Evolutionary conservation across 2,329 filamentous ascomycete genomes (phyloP).

Genomic region (Cordyceps pruinosa): DNA sequence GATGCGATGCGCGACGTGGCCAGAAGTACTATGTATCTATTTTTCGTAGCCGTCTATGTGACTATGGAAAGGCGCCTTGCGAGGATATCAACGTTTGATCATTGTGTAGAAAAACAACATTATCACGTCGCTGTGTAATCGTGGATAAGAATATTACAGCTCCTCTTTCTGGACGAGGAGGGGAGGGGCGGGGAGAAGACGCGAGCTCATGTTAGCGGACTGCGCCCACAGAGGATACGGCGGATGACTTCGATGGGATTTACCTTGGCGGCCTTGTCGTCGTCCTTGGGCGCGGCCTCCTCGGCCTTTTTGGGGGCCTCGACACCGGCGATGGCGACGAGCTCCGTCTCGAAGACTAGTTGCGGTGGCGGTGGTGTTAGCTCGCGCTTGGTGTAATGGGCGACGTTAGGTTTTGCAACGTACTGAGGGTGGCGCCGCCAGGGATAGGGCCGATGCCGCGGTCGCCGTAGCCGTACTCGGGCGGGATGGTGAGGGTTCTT

Average conservation of each 20-base stretch:
- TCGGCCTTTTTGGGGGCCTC: conserved; percentile 11
- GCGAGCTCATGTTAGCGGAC: conserved; percentile 6
- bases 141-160: conserved; percentile 3
- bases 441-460: conserved; percentile 76
- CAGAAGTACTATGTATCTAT: not conserved
- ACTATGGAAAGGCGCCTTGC: not conserved
- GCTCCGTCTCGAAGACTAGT: conserved; percentile 82
- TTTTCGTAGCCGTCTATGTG: not conserved
- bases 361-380: conserved; percentile 13
- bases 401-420: conserved; percentile 18
- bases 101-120: not conserved
- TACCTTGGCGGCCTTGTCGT: conserved; percentile 5
- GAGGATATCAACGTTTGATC: not conserved
- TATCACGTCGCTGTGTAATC: conserved; percentile 4
- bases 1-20: not conserved
- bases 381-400: not conserved
- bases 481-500: conserved; percentile 81
- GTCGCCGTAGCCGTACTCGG: conserved; percentile 75
- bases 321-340: conserved; percentile 77
- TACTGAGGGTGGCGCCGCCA: conserved; percentile 68
- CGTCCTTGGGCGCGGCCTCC: conserved; percentile 1
- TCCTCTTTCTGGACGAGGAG: conserved; percentile 5
- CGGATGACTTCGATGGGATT: conserved; percentile 6
- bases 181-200: not conserved
- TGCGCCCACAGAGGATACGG: not conserved